Base-by-base conservation (phyloP, 1,139 yeast genomes). In the Blastobotrys elegans region DNA sequence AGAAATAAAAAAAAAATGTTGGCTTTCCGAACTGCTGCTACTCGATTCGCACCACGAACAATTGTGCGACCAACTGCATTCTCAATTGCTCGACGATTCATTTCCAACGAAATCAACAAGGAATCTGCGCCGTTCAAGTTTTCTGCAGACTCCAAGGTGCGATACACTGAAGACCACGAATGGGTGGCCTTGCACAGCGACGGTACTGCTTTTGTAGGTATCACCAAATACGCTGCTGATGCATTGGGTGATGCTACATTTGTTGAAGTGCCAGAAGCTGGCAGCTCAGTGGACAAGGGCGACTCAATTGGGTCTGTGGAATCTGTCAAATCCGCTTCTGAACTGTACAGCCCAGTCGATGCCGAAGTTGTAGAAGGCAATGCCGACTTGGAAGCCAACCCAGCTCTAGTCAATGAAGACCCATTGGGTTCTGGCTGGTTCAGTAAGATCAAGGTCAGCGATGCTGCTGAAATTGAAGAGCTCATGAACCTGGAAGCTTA, bases 241-340 rank as follows among this genome's bases (percentile, higher is more conserved):
- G 96, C 98, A n/a, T 77, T 92, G 53, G 98, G 98, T 41, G 99
- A 92, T 70, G 95, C 95, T 47, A 94, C 97, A 16, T 92, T 76
- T 67, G 84, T 89, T 55, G 99, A 92, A 69, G 76, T 90, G 59
- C 95, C 96, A 46, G 92, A 83, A 59, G 78, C 77, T 37, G 94
- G 86, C 43, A 77, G 76, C 44, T 71, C 66, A 29, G 77, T 86
- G 49, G 82, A 75, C 50, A 74, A 75, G 48, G 95, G 95, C 47
- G 97, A 89, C 56, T 73, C 92, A 14, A 73, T 92, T 63, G 97
- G 97, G 17, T 85, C 96, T 27, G 95, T 92, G 37, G 99, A 92
- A 70, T 80, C 90, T 44, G 98, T 92, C 63, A 92, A 92, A 72
- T 80, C 92, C 51, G 97, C 98, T 26, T 80, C 89, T 55, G 98